Evolutionary conservation across 2,329 filamentous ascomycete genomes (phyloP).

Genomic region (Diplodia sapinea): DNA sequence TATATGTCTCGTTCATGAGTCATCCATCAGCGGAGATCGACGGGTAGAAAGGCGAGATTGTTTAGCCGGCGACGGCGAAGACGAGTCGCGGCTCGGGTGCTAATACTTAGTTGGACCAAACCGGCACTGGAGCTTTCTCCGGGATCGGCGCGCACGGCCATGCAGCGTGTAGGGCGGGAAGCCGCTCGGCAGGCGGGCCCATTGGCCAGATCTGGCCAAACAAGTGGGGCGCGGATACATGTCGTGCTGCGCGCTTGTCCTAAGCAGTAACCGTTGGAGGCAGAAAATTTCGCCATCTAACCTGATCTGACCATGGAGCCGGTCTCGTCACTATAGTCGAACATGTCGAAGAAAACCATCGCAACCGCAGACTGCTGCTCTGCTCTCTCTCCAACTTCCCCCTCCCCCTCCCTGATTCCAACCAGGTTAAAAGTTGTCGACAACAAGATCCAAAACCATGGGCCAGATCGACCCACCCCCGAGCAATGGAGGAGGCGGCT

Average conservation of each 20-base stretch:
- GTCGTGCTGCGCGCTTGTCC: conserved; percentile 11
- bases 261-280: background rate
- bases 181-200: background rate
- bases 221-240: background rate
- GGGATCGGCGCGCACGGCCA: background rate
- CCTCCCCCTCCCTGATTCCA: background rate
- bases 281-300: background rate
- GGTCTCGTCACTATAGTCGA: background rate
- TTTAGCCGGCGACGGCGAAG: background rate
- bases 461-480: background rate
- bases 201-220: background rate
- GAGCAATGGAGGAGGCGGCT: background rate
- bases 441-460: background rate
- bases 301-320: background rate
- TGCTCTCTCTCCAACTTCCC: background rate
- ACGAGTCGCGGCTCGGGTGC: background rate
- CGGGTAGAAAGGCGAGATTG: background rate
- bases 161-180: background rate
- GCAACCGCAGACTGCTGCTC: background rate
- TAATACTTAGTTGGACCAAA: background rate
- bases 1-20: too few species aligned
- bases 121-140: background rate
- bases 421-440: conserved; percentile 1
- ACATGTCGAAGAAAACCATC: background rate
- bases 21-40: too few species aligned